These are phyloP conservation scores for Hymenotorrendiella dingleyae DNA, from an alignment of 2,329 filamentous ascomycete species.

Conservation along the genomic window DNA sequence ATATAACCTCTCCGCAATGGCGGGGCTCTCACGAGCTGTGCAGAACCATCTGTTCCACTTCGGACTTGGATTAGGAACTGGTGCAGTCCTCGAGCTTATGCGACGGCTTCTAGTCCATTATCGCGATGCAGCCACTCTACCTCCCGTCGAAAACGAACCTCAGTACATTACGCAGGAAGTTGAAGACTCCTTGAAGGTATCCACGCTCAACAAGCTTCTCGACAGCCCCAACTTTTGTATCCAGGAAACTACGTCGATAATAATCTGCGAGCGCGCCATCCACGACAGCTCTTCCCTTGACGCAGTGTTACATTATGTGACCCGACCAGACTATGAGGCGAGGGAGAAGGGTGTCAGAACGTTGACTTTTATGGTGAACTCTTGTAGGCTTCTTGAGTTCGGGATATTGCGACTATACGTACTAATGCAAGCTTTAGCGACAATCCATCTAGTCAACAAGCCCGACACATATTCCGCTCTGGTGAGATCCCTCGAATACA, in stretches of 20 bases:
- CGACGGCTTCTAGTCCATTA: conserved; percentile 52
- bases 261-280: conserved; percentile 49
- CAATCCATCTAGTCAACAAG: conserved; percentile 22
- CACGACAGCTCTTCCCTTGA: conserved; percentile 50
- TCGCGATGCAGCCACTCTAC: conserved; percentile 60
- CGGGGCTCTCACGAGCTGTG: conserved; percentile 23
- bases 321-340: conserved; percentile 51
- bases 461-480: conserved; percentile 39
- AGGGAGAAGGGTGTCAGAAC: conserved; percentile 52
- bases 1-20: conserved; percentile 19
- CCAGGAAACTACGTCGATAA: conserved; percentile 59
- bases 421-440: conserved; percentile 21
- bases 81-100: conserved; percentile 52
- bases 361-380: conserved; percentile 49
- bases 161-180: conserved; percentile 71
- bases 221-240: conserved; percentile 68
- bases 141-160: conserved; percentile 57
- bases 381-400: conserved; percentile 32
- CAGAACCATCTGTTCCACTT: conserved; percentile 26
- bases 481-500: conserved; percentile 54
- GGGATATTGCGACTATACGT: no score
- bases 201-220: conserved; percentile 62
- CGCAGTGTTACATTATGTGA: conserved; percentile 51
- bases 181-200: conserved; percentile 62
- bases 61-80: conserved; percentile 44